Base-by-base conservation (phyloP, 2,329 filamentous ascomycete genomes). In the Talaromyces sp. region DNA sequence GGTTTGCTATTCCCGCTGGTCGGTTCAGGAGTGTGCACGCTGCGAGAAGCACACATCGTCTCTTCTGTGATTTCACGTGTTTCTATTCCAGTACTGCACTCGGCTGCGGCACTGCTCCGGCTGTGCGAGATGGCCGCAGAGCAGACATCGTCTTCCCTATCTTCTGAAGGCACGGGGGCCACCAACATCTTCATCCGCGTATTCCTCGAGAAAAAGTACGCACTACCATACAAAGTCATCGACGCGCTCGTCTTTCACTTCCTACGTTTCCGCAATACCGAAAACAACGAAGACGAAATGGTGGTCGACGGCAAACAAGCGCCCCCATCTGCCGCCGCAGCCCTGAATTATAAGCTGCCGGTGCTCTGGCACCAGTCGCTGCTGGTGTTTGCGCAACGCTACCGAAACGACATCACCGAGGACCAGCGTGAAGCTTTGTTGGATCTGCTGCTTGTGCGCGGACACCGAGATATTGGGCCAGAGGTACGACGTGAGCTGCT, bases 241-340 rank as follows among this genome's bases (percentile, higher is more conserved):
- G 95, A 99, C 69, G 89, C 92, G 1, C 81, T 98, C 1, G 95
- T 99, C 9, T 98, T 98, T 80, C 94, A 99, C 76, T 99, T 99
- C 76, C 76, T 98, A 65, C 89, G 95, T 16, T 97, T 96, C 81
- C 85, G 91, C 36, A 89, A 85, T 59, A 83, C 86, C 30, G 87
- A 81, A 57, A 80, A 80, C 34, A 77, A 74, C 4, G 81, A 84
- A 34, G 87, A 89, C 60, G 79, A 81, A 9, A 80, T 79, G 57
- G 74, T 79, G 68, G 71, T 78, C 74, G 74, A 78, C 63, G 70
- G 74, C 18, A 42, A 27, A 47, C 44, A 47, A 9, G 44, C 44
- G 9, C 61, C 57, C 4, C 63, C 66, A 16, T 71, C 75, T 34
- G 76, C 70, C 62, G 76, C 76, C 18, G 80, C 80, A n/a, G 83